phyloP scores from a whole-genome alignment of 176 grass and related monocot species.

The Dendrocalamus sinicus region DNA sequence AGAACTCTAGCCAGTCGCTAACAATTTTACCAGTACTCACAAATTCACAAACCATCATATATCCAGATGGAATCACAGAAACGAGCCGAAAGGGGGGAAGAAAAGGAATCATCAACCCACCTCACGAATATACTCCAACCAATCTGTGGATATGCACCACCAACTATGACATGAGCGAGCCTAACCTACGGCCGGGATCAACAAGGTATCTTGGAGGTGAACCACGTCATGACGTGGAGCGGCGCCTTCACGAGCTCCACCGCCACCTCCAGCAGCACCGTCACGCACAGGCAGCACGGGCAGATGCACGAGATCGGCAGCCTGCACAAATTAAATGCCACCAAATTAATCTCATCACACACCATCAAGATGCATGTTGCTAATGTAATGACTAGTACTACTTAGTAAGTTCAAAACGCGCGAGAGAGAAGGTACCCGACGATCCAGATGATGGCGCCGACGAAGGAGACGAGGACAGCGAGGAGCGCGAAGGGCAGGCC shows the following conservation, averaged over 20 bases:
- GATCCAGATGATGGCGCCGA: conserved; percentile 69
- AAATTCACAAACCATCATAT: neutral
- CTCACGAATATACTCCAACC: neutral
- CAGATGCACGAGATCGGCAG: conserved; percentile 78
- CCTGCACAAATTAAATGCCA: conserved; percentile 27
- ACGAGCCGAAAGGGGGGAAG: neutral
- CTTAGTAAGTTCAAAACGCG: neutral
- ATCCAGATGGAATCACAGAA: neutral
- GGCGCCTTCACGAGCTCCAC: conserved; percentile 76
- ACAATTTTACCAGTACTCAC: neutral
- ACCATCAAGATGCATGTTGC: neutral
- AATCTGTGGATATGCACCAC: neutral
- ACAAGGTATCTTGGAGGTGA: conserved; percentile 77
- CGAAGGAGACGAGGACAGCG: conserved; percentile 68
- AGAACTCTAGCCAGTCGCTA: neutral
- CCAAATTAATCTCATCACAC: neutral
- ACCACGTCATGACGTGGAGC: conserved; percentile 82
- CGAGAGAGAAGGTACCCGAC: conserved; percentile 45
- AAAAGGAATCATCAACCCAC: neutral
- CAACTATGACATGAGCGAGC: neutral
- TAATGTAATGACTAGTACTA: neutral
- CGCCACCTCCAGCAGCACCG: conserved; percentile 66
- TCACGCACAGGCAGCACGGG: conserved; percentile 79
- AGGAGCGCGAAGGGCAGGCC: conserved; percentile 69
- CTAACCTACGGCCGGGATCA: neutral